These are phyloP conservation scores for Panellus pusillus DNA, from an alignment of 768 basidiomycete species.

Conservation along the genomic window DNA sequence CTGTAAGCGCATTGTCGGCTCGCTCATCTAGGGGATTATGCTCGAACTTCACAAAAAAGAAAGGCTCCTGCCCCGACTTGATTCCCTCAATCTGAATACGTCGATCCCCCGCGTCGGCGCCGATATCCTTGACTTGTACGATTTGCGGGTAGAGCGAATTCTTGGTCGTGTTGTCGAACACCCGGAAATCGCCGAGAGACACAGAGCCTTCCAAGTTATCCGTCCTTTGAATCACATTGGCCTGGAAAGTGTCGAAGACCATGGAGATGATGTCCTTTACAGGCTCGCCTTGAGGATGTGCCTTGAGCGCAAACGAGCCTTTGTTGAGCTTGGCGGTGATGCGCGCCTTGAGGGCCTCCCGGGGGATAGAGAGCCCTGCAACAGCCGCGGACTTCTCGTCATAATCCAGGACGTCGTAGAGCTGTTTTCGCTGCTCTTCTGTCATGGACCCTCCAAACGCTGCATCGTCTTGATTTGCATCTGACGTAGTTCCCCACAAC, in stretches of 20 bases:
- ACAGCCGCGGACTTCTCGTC: constrained; percentile 81
- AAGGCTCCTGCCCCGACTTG: constrained; percentile 47
- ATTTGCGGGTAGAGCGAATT: constrained; percentile 86
- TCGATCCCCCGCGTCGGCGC: constrained; percentile 8
- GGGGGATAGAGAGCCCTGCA: constrained; percentile 67
- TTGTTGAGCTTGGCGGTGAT: constrained; percentile 77
- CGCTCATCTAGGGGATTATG: constrained; percentile 88
- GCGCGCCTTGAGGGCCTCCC: constrained; percentile 77
- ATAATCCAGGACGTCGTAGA: constrained; percentile 89
- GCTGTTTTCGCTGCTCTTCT: constrained; percentile 84
- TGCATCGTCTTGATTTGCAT: constrained; percentile 46
- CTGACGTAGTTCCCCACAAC: constrained; percentile 72
- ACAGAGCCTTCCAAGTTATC: constrained; percentile 85
- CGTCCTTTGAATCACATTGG: constrained; percentile 79
- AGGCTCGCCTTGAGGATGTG: constrained; percentile 61
- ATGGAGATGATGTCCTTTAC: constrained; percentile 78
- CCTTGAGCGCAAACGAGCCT: constrained; percentile 83
- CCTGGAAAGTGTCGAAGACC: constrained; percentile 84
- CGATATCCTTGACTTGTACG: constrained; percentile 61
- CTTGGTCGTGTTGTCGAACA: constrained; percentile 88
- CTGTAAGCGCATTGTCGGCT: constrained; percentile 86
- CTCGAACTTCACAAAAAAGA: constrained; percentile 92
- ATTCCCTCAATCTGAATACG: constrained; percentile 17
- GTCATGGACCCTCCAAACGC: constrained; percentile 73
- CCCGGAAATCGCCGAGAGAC: constrained; percentile 81